Percentiles rank a stretch among this genome's conserved stretches.
Conservation (phyloP, 176 grass and related monocot genomes). For the Otatea glauca region DNA sequence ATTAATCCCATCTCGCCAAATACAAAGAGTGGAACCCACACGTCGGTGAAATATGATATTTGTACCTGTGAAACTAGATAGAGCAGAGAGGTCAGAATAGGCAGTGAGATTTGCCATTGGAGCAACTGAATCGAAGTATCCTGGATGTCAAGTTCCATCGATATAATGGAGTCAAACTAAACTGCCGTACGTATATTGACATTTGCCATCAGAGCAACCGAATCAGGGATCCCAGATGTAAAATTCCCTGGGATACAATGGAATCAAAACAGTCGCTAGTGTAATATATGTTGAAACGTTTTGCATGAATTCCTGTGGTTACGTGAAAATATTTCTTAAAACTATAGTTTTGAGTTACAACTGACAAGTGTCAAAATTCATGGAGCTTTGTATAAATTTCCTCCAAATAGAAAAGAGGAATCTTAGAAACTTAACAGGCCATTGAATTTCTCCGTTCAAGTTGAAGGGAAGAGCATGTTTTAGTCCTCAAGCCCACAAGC, state of each 20-base stretch:
- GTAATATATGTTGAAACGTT: not conserved
- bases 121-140: not conserved
- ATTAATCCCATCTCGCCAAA: too few relatives aligned
- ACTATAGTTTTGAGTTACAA: not conserved
- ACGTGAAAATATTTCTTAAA: not conserved
- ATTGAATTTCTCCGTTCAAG: not conserved
- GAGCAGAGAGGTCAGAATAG: too few relatives aligned
- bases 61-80: too few relatives aligned
- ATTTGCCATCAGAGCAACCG: not conserved
- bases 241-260: not conserved
- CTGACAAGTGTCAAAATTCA: not conserved
- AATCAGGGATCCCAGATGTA: not conserved
- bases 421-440: not conserved
- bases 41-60: too few relatives aligned
- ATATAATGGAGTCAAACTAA: too few relatives aligned
- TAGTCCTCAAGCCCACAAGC: not conserved
- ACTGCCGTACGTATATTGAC: too few relatives aligned
- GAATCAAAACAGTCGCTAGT: not conserved
- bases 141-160: too few relatives aligned
- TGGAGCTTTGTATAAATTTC: not conserved
- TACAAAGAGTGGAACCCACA: too few relatives aligned
- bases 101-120: not conserved
- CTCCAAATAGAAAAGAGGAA: not conserved
- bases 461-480: not conserved
- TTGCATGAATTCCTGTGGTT: not conserved